Evolutionary conservation across 768 basidiomycete genomes (phyloP), one percentile per base, ranked within the genome.

Genomic region (Xerocomellus amylosporus): DNA sequence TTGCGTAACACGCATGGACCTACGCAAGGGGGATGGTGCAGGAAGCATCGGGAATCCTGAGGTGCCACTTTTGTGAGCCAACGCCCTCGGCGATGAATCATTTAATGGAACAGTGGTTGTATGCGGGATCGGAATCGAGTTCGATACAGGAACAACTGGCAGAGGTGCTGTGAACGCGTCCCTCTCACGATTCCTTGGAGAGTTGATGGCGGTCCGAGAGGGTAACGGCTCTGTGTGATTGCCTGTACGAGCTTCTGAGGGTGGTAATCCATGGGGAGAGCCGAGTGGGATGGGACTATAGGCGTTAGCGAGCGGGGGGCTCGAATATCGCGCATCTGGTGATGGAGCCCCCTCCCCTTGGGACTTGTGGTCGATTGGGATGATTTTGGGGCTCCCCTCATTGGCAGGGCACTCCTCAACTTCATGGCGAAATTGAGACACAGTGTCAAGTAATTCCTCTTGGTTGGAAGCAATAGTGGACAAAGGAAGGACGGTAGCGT

Each of bases 1-100:
- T 19, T 76, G 76, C 33, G 73, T 61, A 13, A 74, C 61, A 24
- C 81, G 80, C 56, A 81, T 78, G 0, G 87, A 88, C 71, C 89
- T 90, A 24, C 84, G 82, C 46, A 88, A 71, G 5, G 86, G 83
- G 47, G 84, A 78, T 2, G 87, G 86, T 5, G 81, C 84, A 22
- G 87, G 86, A 30, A 90, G 75, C n/a, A 75, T 73, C 2, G 87
- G 84, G 60, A 88, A 85, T 38, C 76, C 75, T 0, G 78, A 51
- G 8, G 74, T 52, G 54, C 71, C 73, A 44, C 68, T 64, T 55
- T 80, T 85, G 24, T 76, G 74, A 41, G 64, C 58, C 30, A 69
- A 50, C 30, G 50, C 54, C 13, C 37, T 62, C 13, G 70, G 60
- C 4, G 71, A 61, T 3, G 63, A 63, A 40, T 76, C 74, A 8